These are phyloP conservation scores for Nothophaeocryptopus gaeumannii DNA, from an alignment of 2,329 filamentous ascomycete genomes.

Conservation along the genomic window DNA sequence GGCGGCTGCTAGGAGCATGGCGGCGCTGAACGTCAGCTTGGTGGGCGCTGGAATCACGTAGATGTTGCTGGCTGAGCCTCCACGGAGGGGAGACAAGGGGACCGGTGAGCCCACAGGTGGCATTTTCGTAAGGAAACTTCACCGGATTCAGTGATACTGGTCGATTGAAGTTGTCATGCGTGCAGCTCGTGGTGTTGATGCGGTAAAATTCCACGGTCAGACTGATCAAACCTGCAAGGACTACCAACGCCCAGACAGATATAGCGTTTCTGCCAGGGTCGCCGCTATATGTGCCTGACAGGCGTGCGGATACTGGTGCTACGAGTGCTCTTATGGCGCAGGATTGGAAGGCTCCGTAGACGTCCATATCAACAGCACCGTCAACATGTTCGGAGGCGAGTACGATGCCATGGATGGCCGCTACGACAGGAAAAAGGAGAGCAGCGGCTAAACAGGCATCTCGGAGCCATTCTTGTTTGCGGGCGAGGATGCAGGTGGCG, in stretches of 20 bases:
- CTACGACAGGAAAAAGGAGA: conserved; percentile 61
- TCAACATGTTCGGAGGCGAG: conserved; percentile 59
- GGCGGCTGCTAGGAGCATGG: conserved; percentile 60
- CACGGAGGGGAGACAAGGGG: conserved; percentile 56
- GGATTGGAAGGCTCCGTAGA: conserved; percentile 66
- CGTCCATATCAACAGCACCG: conserved; percentile 66
- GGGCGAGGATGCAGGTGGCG: conserved; percentile 60
- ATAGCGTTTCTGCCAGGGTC: conserved; percentile 63
- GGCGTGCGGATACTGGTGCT: conserved; percentile 59
- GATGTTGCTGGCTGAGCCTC: conserved; percentile 57
- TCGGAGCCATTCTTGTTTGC: conserved; percentile 60
- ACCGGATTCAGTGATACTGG: conserved; percentile 37
- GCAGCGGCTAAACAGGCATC: conserved; percentile 63
- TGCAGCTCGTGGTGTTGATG: conserved; percentile 46
- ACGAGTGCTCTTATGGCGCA: conserved; percentile 65
- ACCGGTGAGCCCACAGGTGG: conserved; percentile 49
- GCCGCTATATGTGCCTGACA: conserved; percentile 64
- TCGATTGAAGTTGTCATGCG: conserved; percentile 38
- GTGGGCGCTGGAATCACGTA: conserved; percentile 60
- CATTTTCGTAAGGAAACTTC: conserved; percentile 46
- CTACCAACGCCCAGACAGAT: conserved; percentile 62
- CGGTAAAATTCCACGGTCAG: conserved; percentile 65
- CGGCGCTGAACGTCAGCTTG: conserved; percentile 57
- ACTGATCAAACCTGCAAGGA: conserved; percentile 60
- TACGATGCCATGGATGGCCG: conserved; percentile 62